Percentiles rank a stretch among this genome's conserved stretches.
phyloP scores from a whole-genome alignment of 352 stramenopile species.

The Halophytophthora polymorphica region DNA sequence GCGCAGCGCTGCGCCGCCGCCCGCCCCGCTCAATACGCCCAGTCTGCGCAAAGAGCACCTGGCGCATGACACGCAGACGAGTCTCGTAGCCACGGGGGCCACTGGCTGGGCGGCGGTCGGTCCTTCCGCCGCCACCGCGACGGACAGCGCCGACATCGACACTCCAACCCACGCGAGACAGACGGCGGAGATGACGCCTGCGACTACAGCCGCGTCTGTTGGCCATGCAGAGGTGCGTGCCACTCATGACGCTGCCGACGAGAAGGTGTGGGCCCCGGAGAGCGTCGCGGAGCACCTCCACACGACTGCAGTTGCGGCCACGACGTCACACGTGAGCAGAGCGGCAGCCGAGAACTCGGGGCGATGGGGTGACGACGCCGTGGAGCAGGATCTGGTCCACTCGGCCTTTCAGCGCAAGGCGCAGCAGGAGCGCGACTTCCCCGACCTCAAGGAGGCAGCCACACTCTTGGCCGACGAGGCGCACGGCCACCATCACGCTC shows the following conservation, averaged over 20 bases:
- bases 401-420: slow-evolving; percentile 23
- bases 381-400: slow-evolving; percentile 57
- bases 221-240: neutral
- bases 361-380: slow-evolving; percentile 71
- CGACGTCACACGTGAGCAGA: too few species aligned
- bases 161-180: neutral
- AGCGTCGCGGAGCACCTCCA: slow-evolving; percentile 27
- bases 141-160: slow-evolving; percentile 5
- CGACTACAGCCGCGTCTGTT: neutral
- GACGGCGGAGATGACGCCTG: neutral
- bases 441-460: slow-evolving; percentile 29
- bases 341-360: slow-evolving; percentile 21
- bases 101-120: too few species aligned
- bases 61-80: slow-evolving; percentile 37
- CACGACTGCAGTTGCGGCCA: slow-evolving; percentile 1
- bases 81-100: slow-evolving; percentile 26
- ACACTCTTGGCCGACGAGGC: slow-evolving; percentile 3
- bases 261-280: slow-evolving; percentile 27
- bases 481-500: slow-evolving; percentile 10
- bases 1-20: slow-evolving; percentile 26
- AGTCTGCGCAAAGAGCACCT: slow-evolving; percentile 66
- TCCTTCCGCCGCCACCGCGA: slow-evolving; percentile 32
- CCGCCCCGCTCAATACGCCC: slow-evolving; percentile 75
- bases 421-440: slow-evolving; percentile 39
- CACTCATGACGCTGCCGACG: neutral